A percentile compares a stretch with the other conserved stretches of the same genome.
Evolutionary conservation across 116 monocot genomes (phyloP).

Genomic region (Phalaenopsis hybrid): DNA sequence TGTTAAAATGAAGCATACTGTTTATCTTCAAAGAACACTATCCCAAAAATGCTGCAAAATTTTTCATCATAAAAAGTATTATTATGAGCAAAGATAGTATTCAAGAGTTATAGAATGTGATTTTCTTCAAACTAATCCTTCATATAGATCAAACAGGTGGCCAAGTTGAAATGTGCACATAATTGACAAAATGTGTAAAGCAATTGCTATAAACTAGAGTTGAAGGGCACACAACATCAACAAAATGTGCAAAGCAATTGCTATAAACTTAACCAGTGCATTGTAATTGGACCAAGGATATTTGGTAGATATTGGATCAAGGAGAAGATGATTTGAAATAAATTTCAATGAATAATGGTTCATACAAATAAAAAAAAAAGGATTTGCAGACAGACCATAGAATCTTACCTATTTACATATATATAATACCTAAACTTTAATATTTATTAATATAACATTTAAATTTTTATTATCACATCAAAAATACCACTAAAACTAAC

Average conservation of each 20-base stretch:
- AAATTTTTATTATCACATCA: too few species aligned
- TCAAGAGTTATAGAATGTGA: background rate
- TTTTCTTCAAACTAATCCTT: background rate
- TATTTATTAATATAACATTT: too few species aligned
- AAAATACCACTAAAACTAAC: too few species aligned
- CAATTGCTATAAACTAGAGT: background rate
- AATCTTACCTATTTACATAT: too few species aligned
- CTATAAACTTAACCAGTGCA: too few species aligned
- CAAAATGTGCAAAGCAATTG: background rate
- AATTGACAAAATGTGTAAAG: background rate
- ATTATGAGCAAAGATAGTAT: background rate
- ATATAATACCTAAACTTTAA: too few species aligned
- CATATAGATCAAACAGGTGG: background rate
- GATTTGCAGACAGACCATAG: too few species aligned
- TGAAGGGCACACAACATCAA: background rate
- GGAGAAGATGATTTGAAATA: too few species aligned
- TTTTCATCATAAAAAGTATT: background rate
- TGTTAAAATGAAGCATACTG: background rate
- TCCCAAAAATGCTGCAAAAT: too few species aligned
- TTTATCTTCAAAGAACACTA: background rate
- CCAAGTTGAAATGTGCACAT: background rate
- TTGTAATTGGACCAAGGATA: too few species aligned
- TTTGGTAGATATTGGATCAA: too few species aligned
- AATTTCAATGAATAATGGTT: background rate
- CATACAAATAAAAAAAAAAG: background rate